phyloP scores from a whole-genome alignment of 2,329 filamentous ascomycete genomes.

The Alternaria brassicicola region DNA sequence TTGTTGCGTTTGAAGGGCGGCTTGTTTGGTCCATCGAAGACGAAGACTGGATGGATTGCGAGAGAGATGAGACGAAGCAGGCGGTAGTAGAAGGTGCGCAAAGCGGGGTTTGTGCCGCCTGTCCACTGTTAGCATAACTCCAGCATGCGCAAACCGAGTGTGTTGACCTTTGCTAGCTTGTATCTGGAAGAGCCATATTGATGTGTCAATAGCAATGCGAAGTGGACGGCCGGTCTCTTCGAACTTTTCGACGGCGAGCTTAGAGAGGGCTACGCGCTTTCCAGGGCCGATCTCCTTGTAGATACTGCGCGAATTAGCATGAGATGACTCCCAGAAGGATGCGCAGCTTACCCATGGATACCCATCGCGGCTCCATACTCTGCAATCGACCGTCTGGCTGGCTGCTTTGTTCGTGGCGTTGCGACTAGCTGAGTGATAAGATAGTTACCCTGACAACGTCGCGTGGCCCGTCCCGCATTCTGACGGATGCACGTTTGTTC shows the following conservation, averaged over 20 bases:
- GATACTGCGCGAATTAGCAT: constrained; percentile 63
- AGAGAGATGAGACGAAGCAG: constrained; percentile 76
- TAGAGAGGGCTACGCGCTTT: constrained; percentile 78
- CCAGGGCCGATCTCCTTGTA: constrained; percentile 88
- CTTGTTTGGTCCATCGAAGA: constrained; percentile 87
- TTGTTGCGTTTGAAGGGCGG: constrained; percentile 90
- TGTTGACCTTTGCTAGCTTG: constrained; percentile 74
- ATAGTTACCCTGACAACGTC: constrained; percentile 43
- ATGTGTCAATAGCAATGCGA: constrained; percentile 88
- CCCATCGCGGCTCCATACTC: constrained; percentile 44
- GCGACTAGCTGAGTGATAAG: constrained; percentile 26
- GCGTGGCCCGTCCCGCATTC: constrained; percentile 22
- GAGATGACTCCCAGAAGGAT: too few species aligned
- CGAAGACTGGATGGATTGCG: constrained; percentile 85
- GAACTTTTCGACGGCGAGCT: constrained; percentile 79
- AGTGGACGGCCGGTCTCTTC: constrained; percentile 73
- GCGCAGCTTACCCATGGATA: constrained; percentile 45
- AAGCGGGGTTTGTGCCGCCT: constrained; percentile 86
- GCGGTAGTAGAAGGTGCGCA: constrained; percentile 92
- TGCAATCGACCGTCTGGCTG: constrained; percentile 14
- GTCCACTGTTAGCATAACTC: constrained; percentile 16
- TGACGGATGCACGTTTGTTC: constrained; percentile 16
- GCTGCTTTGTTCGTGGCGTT: constrained; percentile 22
- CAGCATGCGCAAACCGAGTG: not conserved
- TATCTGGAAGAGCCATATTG: constrained; percentile 96